Conservation (phyloP, 305 asterid genomes). For the Caryopteris hybrid region DNA sequence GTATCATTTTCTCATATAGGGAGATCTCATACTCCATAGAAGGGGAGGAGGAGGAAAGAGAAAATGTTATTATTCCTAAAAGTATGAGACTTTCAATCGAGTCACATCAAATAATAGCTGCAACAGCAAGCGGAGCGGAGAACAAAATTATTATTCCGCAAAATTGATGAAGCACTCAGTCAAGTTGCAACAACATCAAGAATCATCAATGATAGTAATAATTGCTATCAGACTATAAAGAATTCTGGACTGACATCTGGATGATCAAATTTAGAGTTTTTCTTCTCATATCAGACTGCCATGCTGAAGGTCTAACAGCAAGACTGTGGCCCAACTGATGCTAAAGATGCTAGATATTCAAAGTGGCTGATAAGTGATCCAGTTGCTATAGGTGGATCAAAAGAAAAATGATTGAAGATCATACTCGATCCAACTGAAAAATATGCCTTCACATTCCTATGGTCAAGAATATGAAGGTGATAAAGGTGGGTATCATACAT, state of each 20-base stretch:
- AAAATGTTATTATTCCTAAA: neutral
- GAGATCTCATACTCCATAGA: neutral
- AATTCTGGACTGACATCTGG: neutral
- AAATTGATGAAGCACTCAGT: neutral
- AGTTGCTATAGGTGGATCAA: neutral
- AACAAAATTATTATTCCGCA: neutral
- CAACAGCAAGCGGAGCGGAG: no score
- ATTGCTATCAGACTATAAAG: neutral
- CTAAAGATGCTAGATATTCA: no score
- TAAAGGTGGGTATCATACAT: neutral
- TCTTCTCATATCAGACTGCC: neutral
- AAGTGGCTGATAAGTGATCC: no score
- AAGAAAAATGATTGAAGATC: neutral
- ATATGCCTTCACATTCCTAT: neutral
- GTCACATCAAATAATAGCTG: neutral
- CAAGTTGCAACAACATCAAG: neutral
- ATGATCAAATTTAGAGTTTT: neutral
- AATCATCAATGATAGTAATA: neutral
- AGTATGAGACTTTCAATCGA: neutral
- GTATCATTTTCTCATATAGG: neutral
- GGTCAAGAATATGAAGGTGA: slow-evolving; percentile 1
- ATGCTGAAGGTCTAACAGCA: neutral
- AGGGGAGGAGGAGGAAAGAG: neutral
- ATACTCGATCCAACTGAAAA: neutral
- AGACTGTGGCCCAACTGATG: no score